Evolutionary conservation across 495 filamentous ascomycete species (phyloP).

Genomic region (Penicillium coprophilum): DNA sequence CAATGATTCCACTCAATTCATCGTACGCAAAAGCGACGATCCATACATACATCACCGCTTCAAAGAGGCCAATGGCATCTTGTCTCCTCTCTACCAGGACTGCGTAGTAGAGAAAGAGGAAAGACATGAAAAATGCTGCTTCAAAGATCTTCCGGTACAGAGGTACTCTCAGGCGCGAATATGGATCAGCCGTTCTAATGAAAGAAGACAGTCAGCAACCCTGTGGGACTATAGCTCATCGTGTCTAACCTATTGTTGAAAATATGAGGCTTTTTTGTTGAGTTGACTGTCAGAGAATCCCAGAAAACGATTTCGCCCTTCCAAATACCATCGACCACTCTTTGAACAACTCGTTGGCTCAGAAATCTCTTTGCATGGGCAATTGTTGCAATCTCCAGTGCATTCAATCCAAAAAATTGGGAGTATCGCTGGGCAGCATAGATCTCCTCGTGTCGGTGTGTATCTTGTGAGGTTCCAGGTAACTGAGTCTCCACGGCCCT

Average conservation of each 20-base stretch:
- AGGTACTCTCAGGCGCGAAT: conserved; percentile 83
- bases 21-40: conserved; percentile 87
- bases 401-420: conserved; percentile 76
- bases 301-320: conserved; percentile 90
- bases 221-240: neutral
- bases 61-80: conserved; percentile 48
- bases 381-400: conserved; percentile 85
- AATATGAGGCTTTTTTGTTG: conserved; percentile 75
- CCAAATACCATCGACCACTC: conserved; percentile 88
- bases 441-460: conserved; percentile 14
- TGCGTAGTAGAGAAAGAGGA: conserved; percentile 79
- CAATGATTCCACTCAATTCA: conserved; percentile 76
- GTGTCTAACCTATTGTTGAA: conserved; percentile 63
- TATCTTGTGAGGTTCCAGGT: conserved; percentile 9
- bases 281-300: conserved; percentile 74
- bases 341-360: conserved; percentile 81
- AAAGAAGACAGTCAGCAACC: conserved; percentile 13
- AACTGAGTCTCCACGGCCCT: conserved; percentile 13
- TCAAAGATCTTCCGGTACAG: conserved; percentile 90
- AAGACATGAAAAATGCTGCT: conserved; percentile 79
- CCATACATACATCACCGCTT: conserved; percentile 60
- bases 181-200: conserved; percentile 69
- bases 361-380: conserved; percentile 90
- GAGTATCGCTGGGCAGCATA: conserved; percentile 58
- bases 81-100: conserved; percentile 67